Evolutionary conservation across 495 filamentous ascomycete species (phyloP).

Genomic region (Usnea hakonensis): DNA sequence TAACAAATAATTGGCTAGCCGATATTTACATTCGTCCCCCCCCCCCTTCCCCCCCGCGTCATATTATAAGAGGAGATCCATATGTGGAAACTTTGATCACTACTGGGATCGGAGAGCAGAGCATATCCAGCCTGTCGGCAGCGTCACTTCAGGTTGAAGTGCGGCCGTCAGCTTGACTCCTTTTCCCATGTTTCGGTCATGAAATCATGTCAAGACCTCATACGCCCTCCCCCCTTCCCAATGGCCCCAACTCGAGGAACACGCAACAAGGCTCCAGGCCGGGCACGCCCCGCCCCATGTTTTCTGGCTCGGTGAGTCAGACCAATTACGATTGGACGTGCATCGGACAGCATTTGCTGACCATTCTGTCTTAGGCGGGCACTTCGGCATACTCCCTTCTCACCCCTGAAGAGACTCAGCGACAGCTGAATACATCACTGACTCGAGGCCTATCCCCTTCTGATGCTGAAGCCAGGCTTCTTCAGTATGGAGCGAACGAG

Average conservation of each 20-base stretch:
- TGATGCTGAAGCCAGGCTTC: constrained; percentile 70
- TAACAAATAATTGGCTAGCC: not conserved
- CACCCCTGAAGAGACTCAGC: constrained; percentile 66
- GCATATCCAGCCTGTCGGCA: constrained; percentile 1
- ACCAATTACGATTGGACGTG: not conserved
- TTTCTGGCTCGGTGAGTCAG: constrained; percentile 22
- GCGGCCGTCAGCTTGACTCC: constrained; percentile 1
- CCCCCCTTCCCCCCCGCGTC: not conserved
- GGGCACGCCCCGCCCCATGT: constrained; percentile 30
- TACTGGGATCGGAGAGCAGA: not conserved
- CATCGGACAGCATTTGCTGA: constrained; percentile 1
- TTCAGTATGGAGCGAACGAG: constrained; percentile 84
- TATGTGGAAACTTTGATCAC: not conserved
- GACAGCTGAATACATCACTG: constrained; percentile 73
- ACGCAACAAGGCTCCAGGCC: constrained; percentile 35
- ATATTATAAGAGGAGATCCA: not conserved
- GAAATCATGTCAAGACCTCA: constrained; percentile 50
- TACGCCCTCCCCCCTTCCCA: constrained; percentile 47
- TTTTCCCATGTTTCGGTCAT: constrained; percentile 12
- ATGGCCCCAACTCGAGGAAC: constrained; percentile 36
- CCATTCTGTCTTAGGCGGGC: constrained; percentile 38
- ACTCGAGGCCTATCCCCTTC: constrained; percentile 68
- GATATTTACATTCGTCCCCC: not conserved
- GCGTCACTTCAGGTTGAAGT: constrained; percentile 15
- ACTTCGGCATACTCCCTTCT: constrained; percentile 58